Conservation (phyloP, 179 eudicot genomes). For the Heliamphora pulchella region DNA sequence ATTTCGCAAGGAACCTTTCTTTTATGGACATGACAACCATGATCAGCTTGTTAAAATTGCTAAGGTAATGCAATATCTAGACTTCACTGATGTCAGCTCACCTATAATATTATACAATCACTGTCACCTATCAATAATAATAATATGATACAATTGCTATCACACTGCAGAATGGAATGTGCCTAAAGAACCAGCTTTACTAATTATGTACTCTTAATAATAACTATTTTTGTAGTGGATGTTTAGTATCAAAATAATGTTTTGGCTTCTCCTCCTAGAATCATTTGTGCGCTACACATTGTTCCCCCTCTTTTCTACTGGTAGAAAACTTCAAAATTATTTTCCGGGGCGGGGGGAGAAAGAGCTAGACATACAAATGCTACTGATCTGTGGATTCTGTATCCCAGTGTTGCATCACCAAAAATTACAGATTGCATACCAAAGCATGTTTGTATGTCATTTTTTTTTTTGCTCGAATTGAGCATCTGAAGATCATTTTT, state of each 20-base stretch:
- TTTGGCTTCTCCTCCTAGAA: neutral
- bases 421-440: constrained; percentile 2
- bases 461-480: neutral
- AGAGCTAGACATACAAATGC: neutral
- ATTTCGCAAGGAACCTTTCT: constrained; percentile 90
- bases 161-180: neutral
- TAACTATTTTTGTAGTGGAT: neutral
- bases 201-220: neutral
- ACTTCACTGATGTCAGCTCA: neutral
- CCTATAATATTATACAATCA: too few species aligned
- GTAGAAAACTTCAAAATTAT: neutral
- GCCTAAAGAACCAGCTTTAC: neutral
- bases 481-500: neutral
- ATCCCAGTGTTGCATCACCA: neutral
- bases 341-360: neutral
- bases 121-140: too few species aligned
- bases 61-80: constrained; percentile 38
- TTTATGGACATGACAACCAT: constrained; percentile 88
- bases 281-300: neutral
- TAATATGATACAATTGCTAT: neutral
- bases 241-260: neutral
- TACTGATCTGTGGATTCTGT: neutral
- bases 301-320: neutral
- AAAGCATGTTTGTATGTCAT: neutral
- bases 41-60: constrained; percentile 93